These are phyloP conservation scores for Haplosporangium gracile DNA, from an alignment of 192 early-diverging fungal species.

Conservation along the genomic window DNA sequence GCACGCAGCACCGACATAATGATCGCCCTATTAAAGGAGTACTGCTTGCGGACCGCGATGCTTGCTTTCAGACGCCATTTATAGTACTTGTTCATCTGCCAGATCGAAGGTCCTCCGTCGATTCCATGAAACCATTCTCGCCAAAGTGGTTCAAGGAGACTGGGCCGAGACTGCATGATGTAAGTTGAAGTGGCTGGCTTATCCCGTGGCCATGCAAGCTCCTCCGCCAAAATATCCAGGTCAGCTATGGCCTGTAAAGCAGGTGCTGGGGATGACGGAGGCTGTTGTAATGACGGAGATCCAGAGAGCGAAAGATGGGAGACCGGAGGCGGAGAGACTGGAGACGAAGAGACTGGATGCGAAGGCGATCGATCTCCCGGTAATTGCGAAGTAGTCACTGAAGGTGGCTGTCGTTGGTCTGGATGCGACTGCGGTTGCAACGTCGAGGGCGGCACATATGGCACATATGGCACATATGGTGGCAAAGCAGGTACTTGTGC, in stretches of 20 bases:
- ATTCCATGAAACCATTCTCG: conserved; percentile 34
- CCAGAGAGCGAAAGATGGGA: background rate
- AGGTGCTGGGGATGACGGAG: background rate
- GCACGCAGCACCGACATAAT: too few relatives aligned
- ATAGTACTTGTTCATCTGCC: conserved; percentile 27
- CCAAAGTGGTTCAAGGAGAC: conserved; percentile 14
- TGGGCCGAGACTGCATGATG: conserved; percentile 8
- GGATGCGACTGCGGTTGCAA: background rate
- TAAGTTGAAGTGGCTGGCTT: conserved; percentile 7
- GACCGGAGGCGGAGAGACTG: conserved; percentile 1
- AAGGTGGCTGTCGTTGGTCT: background rate
- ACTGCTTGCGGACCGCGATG: too few relatives aligned
- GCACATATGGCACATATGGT: background rate
- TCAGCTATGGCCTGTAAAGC: background rate
- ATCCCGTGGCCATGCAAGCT: conserved; percentile 5
- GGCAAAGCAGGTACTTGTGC: background rate
- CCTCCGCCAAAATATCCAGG: background rate
- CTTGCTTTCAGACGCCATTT: too few relatives aligned
- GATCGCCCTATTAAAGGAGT: too few relatives aligned
- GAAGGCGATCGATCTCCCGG: background rate
- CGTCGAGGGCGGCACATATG: too few relatives aligned
- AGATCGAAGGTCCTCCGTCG: conserved; percentile 21
- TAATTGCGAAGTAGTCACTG: background rate
- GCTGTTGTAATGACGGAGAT: conserved; percentile 4
- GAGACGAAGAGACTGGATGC: background rate